A percentile compares a stretch with the other conserved stretches of the same genome.
These are phyloP conservation scores for Mrakia blollopis DNA, from an alignment of 768 basidiomycete species.

Conservation along the genomic window DNA sequence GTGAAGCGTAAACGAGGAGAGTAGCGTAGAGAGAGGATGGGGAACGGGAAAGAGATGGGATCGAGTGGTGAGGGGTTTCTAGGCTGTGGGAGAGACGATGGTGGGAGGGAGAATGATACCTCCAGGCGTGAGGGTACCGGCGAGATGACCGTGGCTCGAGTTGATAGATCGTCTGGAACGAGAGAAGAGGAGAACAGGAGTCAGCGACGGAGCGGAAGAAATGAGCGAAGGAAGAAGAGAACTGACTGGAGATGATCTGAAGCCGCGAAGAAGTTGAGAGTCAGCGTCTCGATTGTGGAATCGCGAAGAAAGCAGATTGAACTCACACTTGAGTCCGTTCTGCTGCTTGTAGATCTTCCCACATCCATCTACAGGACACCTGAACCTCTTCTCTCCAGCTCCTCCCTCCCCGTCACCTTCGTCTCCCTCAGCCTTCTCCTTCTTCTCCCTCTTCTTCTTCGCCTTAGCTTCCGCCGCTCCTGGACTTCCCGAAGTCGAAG, in stretches of 20 bases:
- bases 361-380: conserved; percentile 42
- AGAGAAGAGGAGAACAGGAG: neutral
- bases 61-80: neutral
- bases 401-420: conserved; percentile 20
- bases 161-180: conserved; percentile 31
- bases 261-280: neutral
- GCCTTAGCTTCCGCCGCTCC: neutral
- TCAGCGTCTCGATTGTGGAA: no score
- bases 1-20: neutral
- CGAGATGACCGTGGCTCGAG: conserved; percentile 30
- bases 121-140: conserved; percentile 15
- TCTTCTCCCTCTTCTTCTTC: conserved; percentile 26
- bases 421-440: conserved; percentile 22
- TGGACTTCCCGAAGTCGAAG: neutral
- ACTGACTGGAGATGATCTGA: conserved; percentile 30
- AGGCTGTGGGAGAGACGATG: neutral
- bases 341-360: conserved; percentile 45
- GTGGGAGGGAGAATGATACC: conserved; percentile 16
- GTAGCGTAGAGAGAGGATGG: neutral
- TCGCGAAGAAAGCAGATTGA: neutral
- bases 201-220: neutral
- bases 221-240: neutral
- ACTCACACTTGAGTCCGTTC: conserved; percentile 42
- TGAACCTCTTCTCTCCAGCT: conserved; percentile 69
- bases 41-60: no score